Percentiles rank a stretch among this genome's conserved stretches.
These are phyloP conservation scores for Diplodia corticola DNA, from an alignment of 2,329 filamentous ascomycete species.

Conservation along the genomic window DNA sequence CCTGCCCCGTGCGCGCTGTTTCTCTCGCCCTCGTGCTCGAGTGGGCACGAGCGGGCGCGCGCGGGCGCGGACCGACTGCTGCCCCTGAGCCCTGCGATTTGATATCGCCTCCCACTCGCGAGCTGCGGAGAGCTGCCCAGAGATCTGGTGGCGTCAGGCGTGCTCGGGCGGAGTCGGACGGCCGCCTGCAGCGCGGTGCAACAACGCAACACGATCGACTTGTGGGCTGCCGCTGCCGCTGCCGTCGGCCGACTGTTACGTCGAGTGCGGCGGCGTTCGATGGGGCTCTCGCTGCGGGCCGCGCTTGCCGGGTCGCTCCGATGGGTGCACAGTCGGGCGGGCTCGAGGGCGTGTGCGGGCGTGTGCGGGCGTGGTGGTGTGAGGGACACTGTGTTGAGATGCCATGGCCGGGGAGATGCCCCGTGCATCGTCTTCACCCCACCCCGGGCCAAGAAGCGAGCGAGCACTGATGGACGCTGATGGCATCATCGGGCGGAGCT, in stretches of 20 bases:
- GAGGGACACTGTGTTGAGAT: background rate
- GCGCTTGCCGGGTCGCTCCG: background rate
- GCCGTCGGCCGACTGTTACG: background rate
- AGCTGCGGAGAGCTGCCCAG: background rate
- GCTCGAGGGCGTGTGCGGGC: background rate
- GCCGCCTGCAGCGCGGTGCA: background rate
- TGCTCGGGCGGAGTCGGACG: background rate
- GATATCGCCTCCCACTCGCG: background rate
- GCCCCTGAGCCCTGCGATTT: background rate
- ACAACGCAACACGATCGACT: background rate
- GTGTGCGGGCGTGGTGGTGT: slow-evolving; percentile 6
- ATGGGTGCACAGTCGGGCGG: background rate
- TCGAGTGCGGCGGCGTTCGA: background rate
- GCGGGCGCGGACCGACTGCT: background rate
- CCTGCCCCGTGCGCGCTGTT: slow-evolving; percentile 2
- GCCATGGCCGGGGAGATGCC: background rate
- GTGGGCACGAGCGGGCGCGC: too few relatives aligned
- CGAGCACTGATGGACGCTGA: background rate
- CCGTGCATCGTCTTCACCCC: slow-evolving; percentile 12
- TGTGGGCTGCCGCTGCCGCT: background rate
- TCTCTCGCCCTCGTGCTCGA: background rate
- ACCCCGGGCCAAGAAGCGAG: slow-evolving; percentile 5
- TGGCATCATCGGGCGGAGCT: background rate
- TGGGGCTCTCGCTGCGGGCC: background rate
- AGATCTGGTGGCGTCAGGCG: slow-evolving; percentile 17